Conservation (phyloP, 305 asterid genomes). For the Nicotiana rustica region DNA sequence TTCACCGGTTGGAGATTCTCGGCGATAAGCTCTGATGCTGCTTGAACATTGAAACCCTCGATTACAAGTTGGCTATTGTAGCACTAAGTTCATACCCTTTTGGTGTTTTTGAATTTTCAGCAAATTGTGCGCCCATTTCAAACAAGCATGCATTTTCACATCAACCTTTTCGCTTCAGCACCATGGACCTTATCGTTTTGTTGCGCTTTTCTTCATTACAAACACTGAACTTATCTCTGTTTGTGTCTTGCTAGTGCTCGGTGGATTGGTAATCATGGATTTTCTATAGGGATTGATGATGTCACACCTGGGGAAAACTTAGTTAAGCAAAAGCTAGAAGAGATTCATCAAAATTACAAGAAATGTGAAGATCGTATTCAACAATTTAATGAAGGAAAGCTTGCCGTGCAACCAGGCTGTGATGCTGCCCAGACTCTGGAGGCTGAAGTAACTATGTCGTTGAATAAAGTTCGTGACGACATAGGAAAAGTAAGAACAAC, state of each 20-base stretch:
- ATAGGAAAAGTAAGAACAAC: conserved; percentile 67
- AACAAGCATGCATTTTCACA: neutral
- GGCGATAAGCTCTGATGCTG: too few species aligned
- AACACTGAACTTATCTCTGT: conserved; percentile 26
- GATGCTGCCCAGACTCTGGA: conserved; percentile 91
- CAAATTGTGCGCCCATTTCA: conserved; percentile 21
- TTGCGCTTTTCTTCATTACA: neutral
- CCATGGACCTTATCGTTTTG: neutral
- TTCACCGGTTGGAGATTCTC: too few species aligned
- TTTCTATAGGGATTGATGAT: conserved; percentile 96
- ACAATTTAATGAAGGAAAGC: conserved; percentile 71
- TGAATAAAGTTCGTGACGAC: conserved; percentile 78
- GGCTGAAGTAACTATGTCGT: conserved; percentile 68
- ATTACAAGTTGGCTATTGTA: conserved; percentile 16
- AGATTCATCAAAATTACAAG: conserved; percentile 63
- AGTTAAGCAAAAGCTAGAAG: conserved; percentile 64
- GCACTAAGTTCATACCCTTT: neutral
- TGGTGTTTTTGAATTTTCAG: conserved; percentile 24
- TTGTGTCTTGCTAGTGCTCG: conserved; percentile 74
- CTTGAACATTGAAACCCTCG: too few species aligned
- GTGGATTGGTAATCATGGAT: conserved; percentile 99
- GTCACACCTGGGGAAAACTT: conserved; percentile 78
- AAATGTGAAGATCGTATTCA: conserved; percentile 65
- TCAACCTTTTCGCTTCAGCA: conserved; percentile 10
- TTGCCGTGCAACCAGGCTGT: conserved; percentile 86